These are phyloP conservation scores for Gonapodya prolifera DNA, from an alignment of 192 early-diverging fungal species.

Conservation along the genomic window DNA sequence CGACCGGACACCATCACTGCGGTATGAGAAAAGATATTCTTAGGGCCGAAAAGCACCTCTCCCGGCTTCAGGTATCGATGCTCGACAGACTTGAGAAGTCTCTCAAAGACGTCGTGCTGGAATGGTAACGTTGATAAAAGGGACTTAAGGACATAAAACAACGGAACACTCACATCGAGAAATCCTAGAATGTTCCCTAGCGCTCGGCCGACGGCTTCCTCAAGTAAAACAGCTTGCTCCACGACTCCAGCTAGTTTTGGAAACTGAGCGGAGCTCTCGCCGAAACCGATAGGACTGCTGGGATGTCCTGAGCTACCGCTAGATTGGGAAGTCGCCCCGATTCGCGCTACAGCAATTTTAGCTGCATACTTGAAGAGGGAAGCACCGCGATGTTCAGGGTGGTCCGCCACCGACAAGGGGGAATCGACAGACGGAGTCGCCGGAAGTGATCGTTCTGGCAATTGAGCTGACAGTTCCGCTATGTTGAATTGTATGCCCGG, in stretches of 20 bases:
- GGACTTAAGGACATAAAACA: too few relatives aligned
- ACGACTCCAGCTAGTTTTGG: neutral
- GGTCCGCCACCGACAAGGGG: neutral
- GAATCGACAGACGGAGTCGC: neutral
- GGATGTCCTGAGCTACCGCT: neutral
- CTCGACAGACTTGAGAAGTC: neutral
- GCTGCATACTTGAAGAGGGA: neutral
- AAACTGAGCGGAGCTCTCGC: neutral
- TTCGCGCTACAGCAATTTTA: neutral
- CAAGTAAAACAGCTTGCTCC: neutral
- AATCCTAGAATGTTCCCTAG: neutral
- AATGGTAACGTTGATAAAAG: neutral
- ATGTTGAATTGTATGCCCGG: too few relatives aligned
- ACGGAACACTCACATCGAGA: neutral
- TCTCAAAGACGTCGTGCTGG: neutral
- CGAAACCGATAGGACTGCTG: neutral
- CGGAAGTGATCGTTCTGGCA: neutral
- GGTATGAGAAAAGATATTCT: neutral
- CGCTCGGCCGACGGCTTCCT: neutral
- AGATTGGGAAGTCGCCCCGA: neutral
- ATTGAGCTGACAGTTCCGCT: neutral
- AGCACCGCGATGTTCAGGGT: neutral
- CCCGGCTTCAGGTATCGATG: neutral
- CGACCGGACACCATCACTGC: neutral
- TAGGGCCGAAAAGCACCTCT: neutral